These are phyloP conservation scores for Alternaria metachromatica DNA, from an alignment of 2,329 filamentous ascomycete species.

Conservation along the genomic window DNA sequence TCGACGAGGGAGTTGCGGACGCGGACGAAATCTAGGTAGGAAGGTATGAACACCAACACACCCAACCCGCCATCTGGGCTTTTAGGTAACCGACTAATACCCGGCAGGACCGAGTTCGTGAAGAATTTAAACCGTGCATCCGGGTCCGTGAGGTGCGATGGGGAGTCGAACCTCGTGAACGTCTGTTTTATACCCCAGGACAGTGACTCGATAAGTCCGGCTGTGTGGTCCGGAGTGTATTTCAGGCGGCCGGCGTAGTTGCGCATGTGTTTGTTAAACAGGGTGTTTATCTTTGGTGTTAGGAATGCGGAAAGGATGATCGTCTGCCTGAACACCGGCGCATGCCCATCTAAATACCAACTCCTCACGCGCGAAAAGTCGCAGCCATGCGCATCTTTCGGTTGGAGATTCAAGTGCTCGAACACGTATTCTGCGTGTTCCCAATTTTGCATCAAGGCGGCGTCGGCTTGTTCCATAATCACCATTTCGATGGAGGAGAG, in stretches of 20 bases:
- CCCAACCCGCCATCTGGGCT: constrained; percentile 64
- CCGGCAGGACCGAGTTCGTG: constrained; percentile 78
- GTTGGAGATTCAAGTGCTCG: constrained; percentile 87
- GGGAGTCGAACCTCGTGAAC: constrained; percentile 82
- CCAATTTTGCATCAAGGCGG: constrained; percentile 97
- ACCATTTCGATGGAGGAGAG: constrained; percentile 91
- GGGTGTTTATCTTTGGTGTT: constrained; percentile 83
- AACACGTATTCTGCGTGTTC: constrained; percentile 94
- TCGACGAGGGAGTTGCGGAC: constrained; percentile 91
- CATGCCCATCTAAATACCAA: constrained; percentile 92
- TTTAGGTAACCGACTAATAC: constrained; percentile 71
- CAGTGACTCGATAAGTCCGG: constrained; percentile 73
- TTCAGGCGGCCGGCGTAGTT: constrained; percentile 84
- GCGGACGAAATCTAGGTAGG: constrained; percentile 93
- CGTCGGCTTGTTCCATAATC: constrained; percentile 89
- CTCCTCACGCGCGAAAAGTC: constrained; percentile 89
- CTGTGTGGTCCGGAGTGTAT: constrained; percentile 69
- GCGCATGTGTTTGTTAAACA: constrained; percentile 76
- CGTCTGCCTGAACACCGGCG: constrained; percentile 68
- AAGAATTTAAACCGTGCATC: constrained; percentile 93
- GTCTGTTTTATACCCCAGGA: constrained; percentile 80
- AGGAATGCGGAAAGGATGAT: constrained; percentile 82
- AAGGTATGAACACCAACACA: constrained; percentile 87
- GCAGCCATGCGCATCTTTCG: constrained; percentile 86
- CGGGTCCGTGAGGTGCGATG: constrained; percentile 75